A percentile compares a stretch with the other conserved stretches of the same genome.
phyloP scores from a whole-genome alignment of 2,329 filamentous ascomycete genomes.

The Sordariomycetes sp. region DNA sequence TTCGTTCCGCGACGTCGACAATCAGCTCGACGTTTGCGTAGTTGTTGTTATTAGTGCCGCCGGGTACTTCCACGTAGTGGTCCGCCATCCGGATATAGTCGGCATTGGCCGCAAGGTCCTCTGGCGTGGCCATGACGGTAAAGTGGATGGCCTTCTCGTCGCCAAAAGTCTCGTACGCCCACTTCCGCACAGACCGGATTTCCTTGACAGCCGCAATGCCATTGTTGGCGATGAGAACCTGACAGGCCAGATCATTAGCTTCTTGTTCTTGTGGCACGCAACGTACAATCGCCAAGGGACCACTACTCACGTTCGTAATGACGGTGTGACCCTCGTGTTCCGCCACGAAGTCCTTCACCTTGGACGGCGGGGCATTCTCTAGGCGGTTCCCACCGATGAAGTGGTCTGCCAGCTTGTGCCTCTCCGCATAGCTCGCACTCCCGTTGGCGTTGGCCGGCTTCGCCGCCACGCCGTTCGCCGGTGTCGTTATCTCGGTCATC shows the following conservation, averaged over 20 bases:
- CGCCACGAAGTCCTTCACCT: constrained; percentile 93
- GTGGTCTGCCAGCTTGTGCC: constrained; percentile 74
- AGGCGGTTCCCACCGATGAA: constrained; percentile 94
- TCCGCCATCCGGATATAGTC: constrained; percentile 99
- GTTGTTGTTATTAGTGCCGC: constrained; percentile 99
- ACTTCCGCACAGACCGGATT: constrained; percentile 98
- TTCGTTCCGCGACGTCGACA: constrained; percentile 95
- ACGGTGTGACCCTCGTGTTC: constrained; percentile 88
- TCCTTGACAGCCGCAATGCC: constrained; percentile 99
- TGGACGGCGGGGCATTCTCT: constrained; percentile 66
- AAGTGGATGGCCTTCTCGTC: constrained; percentile 98
- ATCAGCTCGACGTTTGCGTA: constrained; percentile 99
- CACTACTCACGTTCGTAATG: constrained; percentile 74
- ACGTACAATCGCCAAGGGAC: neutral
- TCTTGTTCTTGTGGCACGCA: neutral
- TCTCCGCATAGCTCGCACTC: constrained; percentile 59
- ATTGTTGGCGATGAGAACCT: constrained; percentile 99
- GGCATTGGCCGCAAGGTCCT: constrained; percentile 93
- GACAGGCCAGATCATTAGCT: constrained; percentile 3
- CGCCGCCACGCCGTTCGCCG: constrained; percentile 27
- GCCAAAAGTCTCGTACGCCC: constrained; percentile 98
- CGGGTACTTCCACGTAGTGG: constrained; percentile 97
- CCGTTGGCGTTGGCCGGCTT: constrained; percentile 40
- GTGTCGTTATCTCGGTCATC: constrained; percentile 35
- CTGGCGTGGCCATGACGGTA: constrained; percentile 98